Conservation (phyloP, 805 yeast genomes). For the Saturnispora ahearnii region DNA sequence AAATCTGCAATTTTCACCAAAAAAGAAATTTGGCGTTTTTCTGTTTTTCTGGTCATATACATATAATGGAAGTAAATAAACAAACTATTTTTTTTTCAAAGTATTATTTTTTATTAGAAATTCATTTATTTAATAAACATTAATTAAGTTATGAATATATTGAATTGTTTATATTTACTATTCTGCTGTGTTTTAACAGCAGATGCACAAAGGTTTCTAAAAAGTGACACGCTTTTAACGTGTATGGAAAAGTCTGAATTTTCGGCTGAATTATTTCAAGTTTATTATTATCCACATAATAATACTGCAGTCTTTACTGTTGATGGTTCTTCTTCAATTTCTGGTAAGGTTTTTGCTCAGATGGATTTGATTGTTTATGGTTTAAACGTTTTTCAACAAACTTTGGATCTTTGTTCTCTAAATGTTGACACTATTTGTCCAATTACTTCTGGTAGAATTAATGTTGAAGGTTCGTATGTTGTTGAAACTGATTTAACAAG, state of each 20-base stretch:
- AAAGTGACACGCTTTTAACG: slow-evolving; percentile 61
- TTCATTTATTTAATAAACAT: neutral
- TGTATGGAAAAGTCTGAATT: slow-evolving; percentile 88
- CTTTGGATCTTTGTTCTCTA: slow-evolving; percentile 58
- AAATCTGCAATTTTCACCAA: neutral
- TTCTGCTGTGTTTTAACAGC: slow-evolving; percentile 3
- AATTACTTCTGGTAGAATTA: slow-evolving; percentile 77
- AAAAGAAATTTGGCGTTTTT: neutral
- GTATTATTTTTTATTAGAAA: neutral
- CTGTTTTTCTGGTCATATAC: neutral
- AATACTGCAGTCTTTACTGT: slow-evolving; percentile 55
- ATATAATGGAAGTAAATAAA: neutral
- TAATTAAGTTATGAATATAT: neutral
- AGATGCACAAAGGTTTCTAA: slow-evolving; percentile 26
- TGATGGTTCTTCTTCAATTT: slow-evolving; percentile 69
- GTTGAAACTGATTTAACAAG: slow-evolving; percentile 32
- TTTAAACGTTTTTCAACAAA: slow-evolving; percentile 45
- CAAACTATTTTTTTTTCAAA: neutral
- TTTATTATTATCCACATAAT: slow-evolving; percentile 60
- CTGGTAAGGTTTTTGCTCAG: slow-evolving; percentile 60
- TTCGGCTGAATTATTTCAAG: slow-evolving; percentile 77
- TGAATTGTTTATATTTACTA: neutral
- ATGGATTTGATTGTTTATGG: slow-evolving; percentile 75
- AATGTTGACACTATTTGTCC: slow-evolving; percentile 62
- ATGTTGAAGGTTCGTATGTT: slow-evolving; percentile 38